Conservation (phyloP, 768 basidiomycete species). For the Cyathus striatus region DNA sequence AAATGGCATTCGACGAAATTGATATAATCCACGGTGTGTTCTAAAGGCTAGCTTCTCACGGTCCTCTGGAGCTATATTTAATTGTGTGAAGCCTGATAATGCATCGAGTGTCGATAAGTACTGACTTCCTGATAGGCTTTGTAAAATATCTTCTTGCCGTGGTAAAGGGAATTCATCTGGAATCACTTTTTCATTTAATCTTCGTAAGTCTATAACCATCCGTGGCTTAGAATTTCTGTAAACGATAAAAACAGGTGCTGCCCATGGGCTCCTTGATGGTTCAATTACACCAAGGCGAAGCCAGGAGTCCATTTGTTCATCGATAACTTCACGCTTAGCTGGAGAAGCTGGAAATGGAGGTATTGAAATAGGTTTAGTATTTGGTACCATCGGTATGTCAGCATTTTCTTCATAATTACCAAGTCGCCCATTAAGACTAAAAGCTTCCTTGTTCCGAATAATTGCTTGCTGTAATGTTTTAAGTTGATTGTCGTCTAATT, state of each 20-base stretch:
- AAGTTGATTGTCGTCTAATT: slow-evolving; percentile 1
- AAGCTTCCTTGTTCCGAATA: slow-evolving; percentile 13
- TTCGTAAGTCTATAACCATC: slow-evolving; percentile 25
- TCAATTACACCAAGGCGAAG: slow-evolving; percentile 31
- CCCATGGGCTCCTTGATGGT: slow-evolving; percentile 32
- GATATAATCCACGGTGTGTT: too few relatives aligned
- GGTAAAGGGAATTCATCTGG: too few relatives aligned
- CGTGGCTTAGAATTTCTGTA: too few relatives aligned
- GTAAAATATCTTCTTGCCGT: too few relatives aligned
- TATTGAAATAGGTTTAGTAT: slow-evolving; percentile 17
- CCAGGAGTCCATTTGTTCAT: too few relatives aligned
- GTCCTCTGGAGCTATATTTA: background rate
- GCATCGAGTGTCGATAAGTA: background rate
- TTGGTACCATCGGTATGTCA: slow-evolving; percentile 16
- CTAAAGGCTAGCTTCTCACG: background rate
- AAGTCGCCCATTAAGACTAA: slow-evolving; percentile 23
- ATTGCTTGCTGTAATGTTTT: slow-evolving; percentile 4
- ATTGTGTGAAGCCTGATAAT: background rate
- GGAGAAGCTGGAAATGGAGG: slow-evolving; percentile 18
- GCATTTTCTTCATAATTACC: slow-evolving; percentile 18
- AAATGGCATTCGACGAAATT: slow-evolving; percentile 36
- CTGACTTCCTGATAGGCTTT: background rate
- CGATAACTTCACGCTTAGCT: too few relatives aligned
- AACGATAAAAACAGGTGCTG: too few relatives aligned
- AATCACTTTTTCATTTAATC: background rate